A percentile compares a stretch with the other conserved stretches of the same genome.
Evolutionary conservation across 2,329 filamentous ascomycete genomes (phyloP).

Genomic region (Didymosphaeria variabile): DNA sequence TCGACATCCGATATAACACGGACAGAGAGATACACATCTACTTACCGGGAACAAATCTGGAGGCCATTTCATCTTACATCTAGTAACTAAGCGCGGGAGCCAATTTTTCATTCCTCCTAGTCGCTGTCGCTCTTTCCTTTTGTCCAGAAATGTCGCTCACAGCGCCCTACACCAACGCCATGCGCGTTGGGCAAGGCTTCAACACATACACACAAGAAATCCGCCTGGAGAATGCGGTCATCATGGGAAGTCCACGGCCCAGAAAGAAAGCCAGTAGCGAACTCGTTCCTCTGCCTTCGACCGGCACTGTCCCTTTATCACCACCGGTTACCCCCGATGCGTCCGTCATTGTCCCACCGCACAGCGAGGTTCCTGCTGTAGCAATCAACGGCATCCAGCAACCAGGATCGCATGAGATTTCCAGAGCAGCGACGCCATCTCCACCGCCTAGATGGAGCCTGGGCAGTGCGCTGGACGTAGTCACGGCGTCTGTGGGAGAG

Average conservation of each 20-base stretch:
- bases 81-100: neutral
- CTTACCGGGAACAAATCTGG: neutral
- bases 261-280: conserved; percentile 4
- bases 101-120: neutral
- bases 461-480: conserved; percentile 23
- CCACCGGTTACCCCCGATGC: conserved; percentile 28
- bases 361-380: conserved; percentile 23
- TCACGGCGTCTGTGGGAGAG: conserved; percentile 19
- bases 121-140: neutral
- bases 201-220: conserved; percentile 54
- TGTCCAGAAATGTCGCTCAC: conserved; percentile 38
- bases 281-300: neutral
- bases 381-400: conserved; percentile 27
- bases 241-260: conserved; percentile 17
- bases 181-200: conserved; percentile 50
- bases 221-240: conserved; percentile 49
- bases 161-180: conserved; percentile 50
- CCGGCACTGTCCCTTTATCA: conserved; percentile 10
- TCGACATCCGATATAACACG: neutral
- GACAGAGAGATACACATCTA: neutral
- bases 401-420: neutral
- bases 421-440: conserved; percentile 5
- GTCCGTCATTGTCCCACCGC: conserved; percentile 4
- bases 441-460: conserved; percentile 4
- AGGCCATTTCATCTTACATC: neutral